Evolutionary conservation across 768 basidiomycete genomes (phyloP).

Genomic region (Phylloporus sp.): DNA sequence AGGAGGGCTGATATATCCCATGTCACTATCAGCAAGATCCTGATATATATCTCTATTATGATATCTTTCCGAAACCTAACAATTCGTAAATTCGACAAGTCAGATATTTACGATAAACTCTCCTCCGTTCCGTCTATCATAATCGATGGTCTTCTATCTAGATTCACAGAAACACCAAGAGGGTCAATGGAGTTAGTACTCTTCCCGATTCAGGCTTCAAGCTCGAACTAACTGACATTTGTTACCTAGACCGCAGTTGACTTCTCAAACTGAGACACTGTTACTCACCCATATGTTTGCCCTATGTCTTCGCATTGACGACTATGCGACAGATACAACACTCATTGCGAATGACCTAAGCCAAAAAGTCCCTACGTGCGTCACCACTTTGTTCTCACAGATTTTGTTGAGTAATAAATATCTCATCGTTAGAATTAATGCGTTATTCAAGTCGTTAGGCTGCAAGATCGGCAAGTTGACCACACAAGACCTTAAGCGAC

Average conservation of each 20-base stretch:
- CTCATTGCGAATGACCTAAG: slow-evolving; percentile 71
- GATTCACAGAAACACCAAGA: slow-evolving; percentile 77
- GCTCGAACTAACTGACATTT: background rate
- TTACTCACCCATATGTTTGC: slow-evolving; percentile 79
- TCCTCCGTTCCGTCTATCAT: slow-evolving; percentile 56
- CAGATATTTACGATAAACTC: slow-evolving; percentile 54
- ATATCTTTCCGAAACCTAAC: slow-evolving; percentile 58
- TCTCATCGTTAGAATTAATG: slow-evolving; percentile 44
- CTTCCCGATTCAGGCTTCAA: background rate
- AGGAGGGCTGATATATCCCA: background rate
- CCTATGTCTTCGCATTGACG: slow-evolving; percentile 74
- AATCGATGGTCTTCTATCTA: slow-evolving; percentile 66
- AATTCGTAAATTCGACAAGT: slow-evolving; percentile 42
- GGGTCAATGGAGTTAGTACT: slow-evolving; percentile 57
- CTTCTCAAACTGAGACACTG: slow-evolving; percentile 65
- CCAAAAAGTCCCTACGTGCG: slow-evolving; percentile 63
- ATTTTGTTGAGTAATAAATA: slow-evolving; percentile 1
- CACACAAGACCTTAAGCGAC: slow-evolving; percentile 59
- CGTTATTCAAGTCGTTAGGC: slow-evolving; percentile 76
- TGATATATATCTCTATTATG: slow-evolving; percentile 82
- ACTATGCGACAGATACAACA: slow-evolving; percentile 66
- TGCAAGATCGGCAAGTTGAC: slow-evolving; percentile 64
- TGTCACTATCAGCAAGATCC: slow-evolving; percentile 52
- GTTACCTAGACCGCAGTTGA: slow-evolving; percentile 43
- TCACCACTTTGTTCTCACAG: slow-evolving; percentile 3